Percentiles rank a stretch among this genome's conserved stretches.
phyloP scores from a whole-genome alignment of 768 basidiomycete species.

The Suillus bovinus region DNA sequence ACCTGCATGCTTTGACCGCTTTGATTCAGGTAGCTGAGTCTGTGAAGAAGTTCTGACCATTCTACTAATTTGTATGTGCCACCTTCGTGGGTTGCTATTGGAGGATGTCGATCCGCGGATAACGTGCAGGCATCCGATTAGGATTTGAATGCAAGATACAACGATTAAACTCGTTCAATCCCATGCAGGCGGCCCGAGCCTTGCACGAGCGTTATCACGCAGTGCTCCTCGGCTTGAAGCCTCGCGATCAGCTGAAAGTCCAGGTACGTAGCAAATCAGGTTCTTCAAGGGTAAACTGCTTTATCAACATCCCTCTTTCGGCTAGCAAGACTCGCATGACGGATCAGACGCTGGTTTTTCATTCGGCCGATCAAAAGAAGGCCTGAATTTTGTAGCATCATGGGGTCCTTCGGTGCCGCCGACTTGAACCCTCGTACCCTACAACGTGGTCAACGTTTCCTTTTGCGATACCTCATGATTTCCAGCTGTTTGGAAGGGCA shows the following conservation, averaged over 20 bases:
- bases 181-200: not conserved
- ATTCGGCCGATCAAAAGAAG: constrained; percentile 3
- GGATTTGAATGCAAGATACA: not conserved
- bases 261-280: not conserved
- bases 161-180: not conserved
- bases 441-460: not conserved
- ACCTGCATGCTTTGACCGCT: not conserved
- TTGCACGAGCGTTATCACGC: not conserved
- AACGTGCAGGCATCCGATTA: not conserved
- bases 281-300: not conserved
- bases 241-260: not conserved
- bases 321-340: not conserved
- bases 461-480: not conserved
- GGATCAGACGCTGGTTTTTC: constrained; percentile 3
- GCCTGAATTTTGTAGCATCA: not conserved
- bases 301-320: constrained; percentile 3
- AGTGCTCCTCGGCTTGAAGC: not conserved
- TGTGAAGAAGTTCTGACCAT: not conserved
- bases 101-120: not conserved
- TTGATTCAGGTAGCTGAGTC: not conserved
- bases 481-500: not conserved
- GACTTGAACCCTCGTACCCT: constrained; percentile 1
- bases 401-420: not conserved
- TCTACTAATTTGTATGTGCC: not conserved
- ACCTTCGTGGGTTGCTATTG: not conserved